These are phyloP conservation scores for Zelonia costaricensis DNA, from an alignment of 208 protist genomes.

Conservation along the genomic window DNA sequence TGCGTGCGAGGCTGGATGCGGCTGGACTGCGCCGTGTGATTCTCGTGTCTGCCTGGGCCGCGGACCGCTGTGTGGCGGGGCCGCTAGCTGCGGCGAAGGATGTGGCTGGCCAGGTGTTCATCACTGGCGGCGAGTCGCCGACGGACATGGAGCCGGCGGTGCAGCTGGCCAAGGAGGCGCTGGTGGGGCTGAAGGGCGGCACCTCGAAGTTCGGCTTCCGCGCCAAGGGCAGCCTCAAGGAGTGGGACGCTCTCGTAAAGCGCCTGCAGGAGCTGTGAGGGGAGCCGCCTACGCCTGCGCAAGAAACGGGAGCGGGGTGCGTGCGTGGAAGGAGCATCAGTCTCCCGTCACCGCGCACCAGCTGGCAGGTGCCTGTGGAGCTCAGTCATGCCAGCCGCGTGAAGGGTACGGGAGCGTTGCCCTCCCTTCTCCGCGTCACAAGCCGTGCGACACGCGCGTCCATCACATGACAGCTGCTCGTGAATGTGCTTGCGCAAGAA, in stretches of 20 bases:
- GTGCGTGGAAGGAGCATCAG: too few relatives aligned
- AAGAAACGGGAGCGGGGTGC: too few relatives aligned
- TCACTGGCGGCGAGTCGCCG: conserved; percentile 47
- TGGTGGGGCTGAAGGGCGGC: conserved; percentile 69
- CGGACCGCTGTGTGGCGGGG: conserved; percentile 16
- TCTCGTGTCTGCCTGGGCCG: conserved; percentile 63
- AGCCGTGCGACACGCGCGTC: too few relatives aligned
- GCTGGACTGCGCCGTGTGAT: conserved; percentile 34
- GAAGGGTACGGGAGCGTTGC: too few relatives aligned
- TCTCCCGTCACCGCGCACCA: too few relatives aligned
- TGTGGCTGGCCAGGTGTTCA: conserved; percentile 62
- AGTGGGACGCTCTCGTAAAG: conserved; percentile 59
- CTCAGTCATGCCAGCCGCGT: too few relatives aligned
- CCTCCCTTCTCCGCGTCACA: too few relatives aligned
- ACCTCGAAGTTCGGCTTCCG: conserved; percentile 75
- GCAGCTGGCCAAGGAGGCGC: conserved; percentile 29
- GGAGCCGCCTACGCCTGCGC: not conserved
- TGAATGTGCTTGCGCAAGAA: too few relatives aligned
- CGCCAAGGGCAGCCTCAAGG: conserved; percentile 66
- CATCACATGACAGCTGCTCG: too few relatives aligned
- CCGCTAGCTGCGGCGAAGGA: conserved; percentile 25
- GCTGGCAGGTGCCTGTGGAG: too few relatives aligned
- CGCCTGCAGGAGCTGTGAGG: conserved; percentile 16
- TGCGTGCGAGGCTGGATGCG: conserved; percentile 35
- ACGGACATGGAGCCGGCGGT: conserved; percentile 39